Conservation (phyloP, 345 rosid genomes). For the Geranium brycei region DNA sequence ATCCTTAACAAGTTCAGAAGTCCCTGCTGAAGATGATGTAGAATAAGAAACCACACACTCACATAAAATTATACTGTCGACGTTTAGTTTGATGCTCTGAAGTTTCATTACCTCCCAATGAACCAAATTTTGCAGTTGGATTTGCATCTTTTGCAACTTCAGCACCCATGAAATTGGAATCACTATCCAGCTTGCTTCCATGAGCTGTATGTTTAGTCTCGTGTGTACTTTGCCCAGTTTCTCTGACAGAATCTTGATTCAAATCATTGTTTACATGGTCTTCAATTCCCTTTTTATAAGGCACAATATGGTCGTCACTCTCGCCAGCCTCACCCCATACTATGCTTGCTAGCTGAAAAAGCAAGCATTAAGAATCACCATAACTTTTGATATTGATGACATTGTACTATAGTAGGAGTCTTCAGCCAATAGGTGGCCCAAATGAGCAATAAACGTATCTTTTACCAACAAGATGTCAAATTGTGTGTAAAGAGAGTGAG, state of each 20-base stretch:
- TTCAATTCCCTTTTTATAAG: conserved; percentile 41
- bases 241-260: conserved; percentile 28
- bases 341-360: conserved; percentile 69
- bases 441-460: no score
- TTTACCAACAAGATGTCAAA: no score
- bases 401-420: not conserved
- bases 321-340: conserved; percentile 75
- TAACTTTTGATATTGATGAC: conserved; percentile 6
- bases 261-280: conserved; percentile 32
- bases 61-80: conserved; percentile 3
- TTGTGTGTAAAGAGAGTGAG: no score
- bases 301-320: conserved; percentile 68
- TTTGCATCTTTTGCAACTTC: conserved; percentile 34
- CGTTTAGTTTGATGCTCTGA: conserved; percentile 11
- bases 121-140: conserved; percentile 29
- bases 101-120: conserved; percentile 39
- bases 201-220: conserved; percentile 26
- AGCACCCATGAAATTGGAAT: conserved; percentile 29
- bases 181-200: conserved; percentile 30
- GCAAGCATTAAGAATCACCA: conserved; percentile 9
- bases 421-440: not conserved
- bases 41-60: conserved; percentile 17
- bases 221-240: conserved; percentile 27
- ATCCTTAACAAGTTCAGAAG: conserved; percentile 39
- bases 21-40: conserved; percentile 29